Conservation (phyloP, 192 early-diverging fungal species). For the Obelidium mucronatum region DNA sequence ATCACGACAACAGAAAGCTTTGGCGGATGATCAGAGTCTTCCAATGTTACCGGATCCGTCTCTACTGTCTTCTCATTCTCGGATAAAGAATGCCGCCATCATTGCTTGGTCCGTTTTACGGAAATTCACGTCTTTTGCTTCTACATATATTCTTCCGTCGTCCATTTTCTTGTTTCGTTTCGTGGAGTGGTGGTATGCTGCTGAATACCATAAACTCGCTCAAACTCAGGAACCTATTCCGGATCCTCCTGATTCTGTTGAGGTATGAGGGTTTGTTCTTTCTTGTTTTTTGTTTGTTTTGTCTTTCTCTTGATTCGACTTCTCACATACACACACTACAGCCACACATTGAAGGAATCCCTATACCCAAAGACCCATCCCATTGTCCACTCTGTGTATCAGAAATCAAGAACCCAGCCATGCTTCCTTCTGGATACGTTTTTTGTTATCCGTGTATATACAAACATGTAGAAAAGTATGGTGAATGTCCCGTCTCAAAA, state of each 20-base stretch:
- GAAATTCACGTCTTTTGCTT: constrained; percentile 40
- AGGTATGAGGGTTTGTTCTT: constrained; percentile 50
- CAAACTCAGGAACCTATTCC: constrained; percentile 64
- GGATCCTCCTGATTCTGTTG: constrained; percentile 72
- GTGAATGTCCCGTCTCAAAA: constrained; percentile 82
- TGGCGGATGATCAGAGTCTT: neutral
- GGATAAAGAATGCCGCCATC: too few species aligned
- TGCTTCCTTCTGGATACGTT: constrained; percentile 87
- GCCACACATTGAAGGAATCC: constrained; percentile 79
- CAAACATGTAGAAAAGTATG: constrained; percentile 73
- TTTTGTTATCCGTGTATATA: constrained; percentile 94
- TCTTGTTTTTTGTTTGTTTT: neutral
- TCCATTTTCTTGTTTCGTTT: constrained; percentile 94
- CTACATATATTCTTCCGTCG: constrained; percentile 79
- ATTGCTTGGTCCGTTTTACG: neutral
- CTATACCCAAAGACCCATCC: constrained; percentile 73
- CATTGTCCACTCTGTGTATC: constrained; percentile 81
- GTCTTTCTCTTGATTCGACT: neutral
- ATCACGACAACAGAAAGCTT: too few species aligned
- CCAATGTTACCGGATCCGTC: neutral
- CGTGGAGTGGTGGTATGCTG: constrained; percentile 95
- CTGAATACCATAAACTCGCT: constrained; percentile 74
- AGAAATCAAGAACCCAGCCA: constrained; percentile 83
- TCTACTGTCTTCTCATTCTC: too few species aligned
- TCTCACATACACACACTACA: constrained; percentile 16